phyloP scores from a whole-genome alignment of 1,284 basidiomycete genomes.

The Trametes versicolor region DNA sequence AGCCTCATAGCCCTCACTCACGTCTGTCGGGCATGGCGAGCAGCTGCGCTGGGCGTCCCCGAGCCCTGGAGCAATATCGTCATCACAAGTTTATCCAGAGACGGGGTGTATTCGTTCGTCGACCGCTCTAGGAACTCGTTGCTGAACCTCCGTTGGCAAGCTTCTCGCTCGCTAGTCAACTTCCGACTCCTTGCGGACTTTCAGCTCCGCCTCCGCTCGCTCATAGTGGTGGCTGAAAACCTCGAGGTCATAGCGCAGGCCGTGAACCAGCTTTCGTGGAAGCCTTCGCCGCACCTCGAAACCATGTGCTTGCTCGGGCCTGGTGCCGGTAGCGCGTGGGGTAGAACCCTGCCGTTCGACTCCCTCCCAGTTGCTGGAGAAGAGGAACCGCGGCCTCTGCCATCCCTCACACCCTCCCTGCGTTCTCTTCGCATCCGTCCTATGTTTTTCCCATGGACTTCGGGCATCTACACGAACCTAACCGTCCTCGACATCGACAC shows the following conservation, averaged over 20 bases:
- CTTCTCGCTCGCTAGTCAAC: not conserved
- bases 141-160: not conserved
- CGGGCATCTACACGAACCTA: not conserved
- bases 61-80: slow-evolving; percentile 7
- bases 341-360: not conserved
- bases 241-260: not conserved
- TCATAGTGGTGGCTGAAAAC: not conserved
- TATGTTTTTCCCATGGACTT: not conserved
- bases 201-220: not conserved
- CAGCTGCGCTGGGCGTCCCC: not conserved
- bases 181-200: not conserved
- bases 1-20: slow-evolving; percentile 1
- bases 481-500: slow-evolving; percentile 10
- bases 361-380: not conserved
- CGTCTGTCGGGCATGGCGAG: slow-evolving; percentile 12
- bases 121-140: not conserved
- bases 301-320: not conserved
- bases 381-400: not conserved
- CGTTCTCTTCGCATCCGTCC: slow-evolving; percentile 8
- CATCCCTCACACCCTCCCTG: not conserved
- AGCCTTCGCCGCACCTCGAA: not conserved
- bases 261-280: not conserved
- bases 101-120: not conserved
- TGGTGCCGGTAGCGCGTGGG: too few relatives aligned
- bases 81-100: not conserved